A percentile compares a stretch with the other conserved stretches of the same genome.
Evolutionary conservation across 768 basidiomycete genomes (phyloP).

Genomic region (Rhodotorula sphaerocarpa): DNA sequence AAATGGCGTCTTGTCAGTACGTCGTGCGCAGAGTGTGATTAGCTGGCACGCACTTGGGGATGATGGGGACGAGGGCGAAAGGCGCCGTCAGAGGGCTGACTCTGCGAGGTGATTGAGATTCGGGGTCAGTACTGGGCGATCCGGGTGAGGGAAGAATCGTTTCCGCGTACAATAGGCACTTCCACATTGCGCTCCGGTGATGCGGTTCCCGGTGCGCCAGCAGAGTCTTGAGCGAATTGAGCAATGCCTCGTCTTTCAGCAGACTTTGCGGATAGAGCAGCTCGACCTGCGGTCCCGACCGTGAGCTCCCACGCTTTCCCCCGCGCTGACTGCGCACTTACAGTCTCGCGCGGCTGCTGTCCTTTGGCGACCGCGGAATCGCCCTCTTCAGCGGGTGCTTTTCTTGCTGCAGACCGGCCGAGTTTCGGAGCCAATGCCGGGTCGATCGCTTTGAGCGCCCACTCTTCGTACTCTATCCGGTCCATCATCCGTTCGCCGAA

Average conservation of each 20-base stretch:
- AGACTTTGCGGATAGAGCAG: conserved; percentile 11
- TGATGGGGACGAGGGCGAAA: conserved; percentile 44
- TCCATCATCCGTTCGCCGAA: conserved; percentile 45
- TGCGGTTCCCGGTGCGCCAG: conserved; percentile 21
- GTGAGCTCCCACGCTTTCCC: no score
- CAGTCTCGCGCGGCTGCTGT: no score
- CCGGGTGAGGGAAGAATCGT: neutral
- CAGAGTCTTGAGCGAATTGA: conserved; percentile 10
- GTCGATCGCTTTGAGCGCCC: conserved; percentile 42
- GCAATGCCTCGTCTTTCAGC: neutral
- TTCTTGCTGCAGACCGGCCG: neutral
- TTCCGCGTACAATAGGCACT: conserved; percentile 23
- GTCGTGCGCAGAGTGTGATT: neutral
- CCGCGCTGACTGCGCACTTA: neutral
- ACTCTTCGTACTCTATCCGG: conserved; percentile 45
- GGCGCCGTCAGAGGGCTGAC: conserved; percentile 42
- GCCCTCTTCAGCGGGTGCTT: neutral
- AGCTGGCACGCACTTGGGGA: conserved; percentile 40
- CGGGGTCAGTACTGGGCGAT: neutral
- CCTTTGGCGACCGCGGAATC: neutral
- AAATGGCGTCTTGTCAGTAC: no score
- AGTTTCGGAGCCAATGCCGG: conserved; percentile 38
- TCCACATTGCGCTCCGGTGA: conserved; percentile 10
- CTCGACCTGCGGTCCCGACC: conserved; percentile 37
- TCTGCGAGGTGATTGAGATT: neutral